phyloP scores from a whole-genome alignment of 495 filamentous ascomycete species.

The Aspergillus hancockii region DNA sequence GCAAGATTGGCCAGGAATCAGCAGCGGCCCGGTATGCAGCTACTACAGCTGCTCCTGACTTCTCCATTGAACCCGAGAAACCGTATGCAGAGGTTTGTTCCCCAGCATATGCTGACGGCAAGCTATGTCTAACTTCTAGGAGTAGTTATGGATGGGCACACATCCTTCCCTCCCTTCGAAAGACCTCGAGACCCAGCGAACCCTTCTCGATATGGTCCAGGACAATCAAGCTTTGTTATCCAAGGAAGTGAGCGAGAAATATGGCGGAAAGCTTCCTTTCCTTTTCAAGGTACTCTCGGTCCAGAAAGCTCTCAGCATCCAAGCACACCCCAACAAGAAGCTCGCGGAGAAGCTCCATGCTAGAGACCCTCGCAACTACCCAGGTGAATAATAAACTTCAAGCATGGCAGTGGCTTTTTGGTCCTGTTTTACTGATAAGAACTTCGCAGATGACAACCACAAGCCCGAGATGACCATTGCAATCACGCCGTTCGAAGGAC shows the following conservation, averaged over 20 bases:
- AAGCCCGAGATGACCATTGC: slow-evolving; percentile 99
- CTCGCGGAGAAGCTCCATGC: slow-evolving; percentile 87
- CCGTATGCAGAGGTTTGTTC: slow-evolving; percentile 77
- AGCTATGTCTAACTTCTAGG: slow-evolving; percentile 7
- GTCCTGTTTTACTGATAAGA: not conserved
- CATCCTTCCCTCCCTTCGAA: slow-evolving; percentile 94
- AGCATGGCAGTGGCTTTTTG: not conserved
- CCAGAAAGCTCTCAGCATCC: slow-evolving; percentile 91
- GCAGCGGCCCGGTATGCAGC: slow-evolving; percentile 74
- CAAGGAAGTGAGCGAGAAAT: slow-evolving; percentile 65
- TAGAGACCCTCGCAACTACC: slow-evolving; percentile 89
- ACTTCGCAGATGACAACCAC: slow-evolving; percentile 85
- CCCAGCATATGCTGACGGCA: slow-evolving; percentile 8
- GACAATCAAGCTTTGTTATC: slow-evolving; percentile 84
- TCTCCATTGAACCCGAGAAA: slow-evolving; percentile 76
- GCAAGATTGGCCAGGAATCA: slow-evolving; percentile 75
- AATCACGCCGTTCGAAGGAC: slow-evolving; percentile 90
- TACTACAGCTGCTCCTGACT: slow-evolving; percentile 67
- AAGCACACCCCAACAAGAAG: slow-evolving; percentile 98
- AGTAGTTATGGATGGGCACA: slow-evolving; percentile 97
- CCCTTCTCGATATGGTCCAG: slow-evolving; percentile 85
- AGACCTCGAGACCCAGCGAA: slow-evolving; percentile 80
- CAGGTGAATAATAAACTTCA: slow-evolving; percentile 47
- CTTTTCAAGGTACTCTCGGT: slow-evolving; percentile 97
- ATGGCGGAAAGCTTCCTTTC: slow-evolving; percentile 83